These are phyloP conservation scores for Nakazawaea holstii DNA, from an alignment of 805 yeast genomes.

Conservation along the genomic window DNA sequence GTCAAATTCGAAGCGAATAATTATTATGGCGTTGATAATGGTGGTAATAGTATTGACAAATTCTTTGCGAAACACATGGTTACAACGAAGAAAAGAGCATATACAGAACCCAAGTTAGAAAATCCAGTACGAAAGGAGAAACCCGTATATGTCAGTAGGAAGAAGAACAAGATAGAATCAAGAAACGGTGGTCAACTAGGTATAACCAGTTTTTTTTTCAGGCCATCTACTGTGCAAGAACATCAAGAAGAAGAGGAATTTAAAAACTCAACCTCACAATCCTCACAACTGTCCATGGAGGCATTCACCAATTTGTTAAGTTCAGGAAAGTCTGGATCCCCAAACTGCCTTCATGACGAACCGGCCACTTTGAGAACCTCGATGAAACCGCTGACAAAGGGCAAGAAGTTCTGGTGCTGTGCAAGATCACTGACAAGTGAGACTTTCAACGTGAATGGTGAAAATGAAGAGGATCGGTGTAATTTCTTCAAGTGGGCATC, in stretches of 20 bases:
- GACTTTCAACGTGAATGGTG: constrained; percentile 18
- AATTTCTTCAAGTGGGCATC: constrained; percentile 50
- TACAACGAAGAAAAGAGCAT: constrained; percentile 13
- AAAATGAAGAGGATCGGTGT: constrained; percentile 32
- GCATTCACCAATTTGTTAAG: constrained; percentile 19
- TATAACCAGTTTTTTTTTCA: constrained; percentile 11
- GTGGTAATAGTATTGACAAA: constrained; percentile 22
- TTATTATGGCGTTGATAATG: constrained; percentile 33
- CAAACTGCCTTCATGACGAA: constrained; percentile 43
- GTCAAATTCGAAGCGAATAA: constrained; percentile 46
- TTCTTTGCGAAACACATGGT: constrained; percentile 18
- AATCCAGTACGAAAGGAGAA: constrained; percentile 4
- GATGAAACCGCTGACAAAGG: constrained; percentile 30
- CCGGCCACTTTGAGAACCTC: constrained; percentile 43
- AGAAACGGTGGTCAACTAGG: background rate
- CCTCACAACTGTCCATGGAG: constrained; percentile 11
- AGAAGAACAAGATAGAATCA: background rate
- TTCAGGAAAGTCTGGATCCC: constrained; percentile 19
- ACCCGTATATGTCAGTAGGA: constrained; percentile 15
- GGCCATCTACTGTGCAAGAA: background rate
- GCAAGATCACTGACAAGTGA: constrained; percentile 23
- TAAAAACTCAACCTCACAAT: background rate
- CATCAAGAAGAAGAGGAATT: background rate
- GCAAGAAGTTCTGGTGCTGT: constrained; percentile 54
- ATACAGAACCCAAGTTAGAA: constrained; percentile 7